Base-by-base conservation (phyloP, 257 asterid species). In the Nicotiana attenuata region DNA sequence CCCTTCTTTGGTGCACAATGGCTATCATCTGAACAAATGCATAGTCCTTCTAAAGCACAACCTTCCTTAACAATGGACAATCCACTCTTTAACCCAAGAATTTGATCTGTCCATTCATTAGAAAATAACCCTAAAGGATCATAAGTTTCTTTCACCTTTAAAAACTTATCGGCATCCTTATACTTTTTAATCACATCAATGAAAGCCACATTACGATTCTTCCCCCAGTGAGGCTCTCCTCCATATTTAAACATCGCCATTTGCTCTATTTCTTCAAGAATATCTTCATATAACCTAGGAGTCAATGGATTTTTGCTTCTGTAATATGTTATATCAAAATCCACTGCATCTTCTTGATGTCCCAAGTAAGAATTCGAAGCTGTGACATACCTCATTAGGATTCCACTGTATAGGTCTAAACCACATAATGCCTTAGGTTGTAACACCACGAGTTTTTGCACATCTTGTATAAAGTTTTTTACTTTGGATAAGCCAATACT, bases 191-290 rank as follows among this genome's bases (percentile, higher is more conserved):
- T 87, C 5, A 86, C 96, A 52, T 90, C 92, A 4, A 31, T 41
- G 69, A 92, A 91, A 0, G 89, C 94, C 29, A 92, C 85, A n/a
- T 91, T 89, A 26, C 96, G 67, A 75, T 92, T 91, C 89, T 92
- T 91, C 19, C 94, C 97, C 97, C 97, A 92, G 1, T 91, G 97
- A 0, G 96, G 96, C 81, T 89, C 75, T 5, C 89, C 96, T 1
- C 80, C 84, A 80, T 92, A 92, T 68, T 90, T 91, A 83, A 92
- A 92, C 31, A 91, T 45, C 0, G 91, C 97, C 7, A 91, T 85
- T 69, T 92, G 96, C 81, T 92, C 94, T 0, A 92, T 85, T 82
- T 92, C 97, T 80, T 92, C 96, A 0, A 91, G 4, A 11, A 90
- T 45, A 73, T 92, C 93, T 57, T 91, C 77, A 45, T 81, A 83